Conservation (phyloP, 2,329 filamentous ascomycete species). For the Xylaria sp. region DNA sequence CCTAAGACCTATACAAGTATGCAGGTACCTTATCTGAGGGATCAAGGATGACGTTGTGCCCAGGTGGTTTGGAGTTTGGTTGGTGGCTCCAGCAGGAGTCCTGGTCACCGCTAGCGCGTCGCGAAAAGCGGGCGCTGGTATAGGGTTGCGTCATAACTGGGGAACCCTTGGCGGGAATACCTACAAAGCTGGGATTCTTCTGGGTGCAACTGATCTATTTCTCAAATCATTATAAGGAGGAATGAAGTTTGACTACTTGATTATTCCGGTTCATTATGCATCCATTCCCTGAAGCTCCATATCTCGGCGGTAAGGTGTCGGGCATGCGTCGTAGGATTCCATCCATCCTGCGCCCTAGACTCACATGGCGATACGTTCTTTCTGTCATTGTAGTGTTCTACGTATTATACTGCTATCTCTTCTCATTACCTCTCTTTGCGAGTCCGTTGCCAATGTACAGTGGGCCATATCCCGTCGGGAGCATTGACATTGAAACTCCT, state of each 20-base stretch:
- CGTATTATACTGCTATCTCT: slow-evolving; percentile 47
- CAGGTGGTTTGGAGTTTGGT: too few relatives aligned
- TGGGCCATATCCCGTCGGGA: slow-evolving; percentile 52
- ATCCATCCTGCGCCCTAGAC: slow-evolving; percentile 40
- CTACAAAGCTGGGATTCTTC: not conserved
- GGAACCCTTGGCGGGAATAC: not conserved
- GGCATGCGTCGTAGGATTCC: slow-evolving; percentile 21
- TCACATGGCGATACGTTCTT: slow-evolving; percentile 44
- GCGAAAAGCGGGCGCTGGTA: too few relatives aligned
- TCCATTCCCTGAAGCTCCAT: slow-evolving; percentile 34
- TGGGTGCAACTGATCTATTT: not conserved
- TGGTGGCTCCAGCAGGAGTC: too few relatives aligned
- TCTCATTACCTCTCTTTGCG: slow-evolving; percentile 50
- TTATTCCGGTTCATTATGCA: slow-evolving; percentile 30
- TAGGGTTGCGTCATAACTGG: not conserved
- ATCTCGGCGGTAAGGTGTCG: slow-evolving; percentile 9
- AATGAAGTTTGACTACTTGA: not conserved
- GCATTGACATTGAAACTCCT: slow-evolving; percentile 52
- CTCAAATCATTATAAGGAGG: not conserved
- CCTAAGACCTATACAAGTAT: too few relatives aligned
- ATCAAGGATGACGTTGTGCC: slow-evolving; percentile 14
- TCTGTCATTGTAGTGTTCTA: slow-evolving; percentile 42
- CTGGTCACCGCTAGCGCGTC: too few relatives aligned
- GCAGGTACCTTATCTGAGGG: too few relatives aligned
- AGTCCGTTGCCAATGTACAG: slow-evolving; percentile 51